Evolutionary conservation across 352 stramenopile species (phyloP).

Genomic region (Globisporangium camurandrum): DNA sequence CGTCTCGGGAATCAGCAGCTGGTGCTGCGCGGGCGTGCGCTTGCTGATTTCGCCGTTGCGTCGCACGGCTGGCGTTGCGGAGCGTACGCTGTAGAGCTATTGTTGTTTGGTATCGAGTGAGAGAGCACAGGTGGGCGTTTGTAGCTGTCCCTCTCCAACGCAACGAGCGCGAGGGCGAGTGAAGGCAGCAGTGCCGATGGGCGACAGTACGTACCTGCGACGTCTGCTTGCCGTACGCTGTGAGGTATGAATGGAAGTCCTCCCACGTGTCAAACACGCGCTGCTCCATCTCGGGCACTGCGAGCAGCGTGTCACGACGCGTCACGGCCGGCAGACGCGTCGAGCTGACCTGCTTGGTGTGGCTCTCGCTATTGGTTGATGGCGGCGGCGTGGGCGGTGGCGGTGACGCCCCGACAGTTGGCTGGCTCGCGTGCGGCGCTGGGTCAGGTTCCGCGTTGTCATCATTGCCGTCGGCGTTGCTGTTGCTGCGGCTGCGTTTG

Average conservation of each 20-base stretch:
- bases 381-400: too few species aligned
- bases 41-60: constrained; percentile 19
- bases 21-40: constrained; percentile 6
- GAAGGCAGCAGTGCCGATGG: not conserved
- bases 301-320: constrained; percentile 14
- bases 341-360: not conserved
- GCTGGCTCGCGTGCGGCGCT: too few species aligned
- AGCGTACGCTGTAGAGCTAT: constrained; percentile 23
- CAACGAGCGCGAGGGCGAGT: not conserved
- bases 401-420: too few species aligned
- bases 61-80: constrained; percentile 18
- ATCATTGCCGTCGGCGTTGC: too few species aligned
- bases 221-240: constrained; percentile 16
- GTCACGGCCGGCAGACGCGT: constrained; percentile 8
- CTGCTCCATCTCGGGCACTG: constrained; percentile 15
- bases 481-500: not conserved
- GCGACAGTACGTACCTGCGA: constrained; percentile 13
- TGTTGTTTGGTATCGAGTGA: not conserved
- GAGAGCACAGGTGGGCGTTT: not conserved
- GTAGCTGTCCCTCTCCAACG: too few species aligned
- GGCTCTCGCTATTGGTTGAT: too few species aligned
- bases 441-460: too few species aligned
- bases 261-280: constrained; percentile 21
- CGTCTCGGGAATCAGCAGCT: constrained; percentile 15
- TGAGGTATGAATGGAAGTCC: constrained; percentile 16